phyloP scores from a whole-genome alignment of 257 asterid species.

The Penstemon davidsonii region DNA sequence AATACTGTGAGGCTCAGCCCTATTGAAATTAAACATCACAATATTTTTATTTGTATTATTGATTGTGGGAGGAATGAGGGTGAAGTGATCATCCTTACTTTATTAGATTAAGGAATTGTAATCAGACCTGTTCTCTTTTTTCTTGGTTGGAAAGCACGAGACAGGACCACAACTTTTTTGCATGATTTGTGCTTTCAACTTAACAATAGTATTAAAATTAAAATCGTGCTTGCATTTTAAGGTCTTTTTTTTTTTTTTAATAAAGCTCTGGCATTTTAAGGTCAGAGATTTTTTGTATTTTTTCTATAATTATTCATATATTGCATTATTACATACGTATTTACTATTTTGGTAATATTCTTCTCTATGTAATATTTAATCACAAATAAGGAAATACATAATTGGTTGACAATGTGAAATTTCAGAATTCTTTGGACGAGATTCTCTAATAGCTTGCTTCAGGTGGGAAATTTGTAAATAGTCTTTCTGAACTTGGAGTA shows the following conservation, averaged over 20 bases:
- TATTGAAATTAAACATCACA: constrained; percentile 11
- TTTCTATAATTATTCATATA: neutral
- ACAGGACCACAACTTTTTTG: constrained; percentile 32
- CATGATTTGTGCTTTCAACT: constrained; percentile 1
- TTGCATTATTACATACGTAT: neutral
- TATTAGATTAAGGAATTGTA: constrained; percentile 33
- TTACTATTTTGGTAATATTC: neutral
- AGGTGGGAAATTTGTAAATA: no score
- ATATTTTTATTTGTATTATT: neutral
- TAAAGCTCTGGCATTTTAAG: constrained; percentile 11
- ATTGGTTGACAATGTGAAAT: no score
- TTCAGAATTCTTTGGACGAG: no score
- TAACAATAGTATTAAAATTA: neutral
- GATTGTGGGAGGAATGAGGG: constrained; percentile 42
- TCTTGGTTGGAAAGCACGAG: constrained; percentile 35
- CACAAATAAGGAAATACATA: no score
- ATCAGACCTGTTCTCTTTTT: constrained; percentile 24
- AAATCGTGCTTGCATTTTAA: constrained; percentile 4
- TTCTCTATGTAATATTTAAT: neutral
- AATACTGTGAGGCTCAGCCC: constrained; percentile 29
- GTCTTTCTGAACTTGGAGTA: no score
- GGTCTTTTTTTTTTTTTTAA: neutral
- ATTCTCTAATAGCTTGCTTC: no score
- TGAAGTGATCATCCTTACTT: constrained; percentile 35
- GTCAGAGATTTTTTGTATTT: neutral